A percentile compares a stretch with the other conserved stretches of the same genome.
These are phyloP conservation scores for Pseudopyricularia cyperi DNA, from an alignment of 2,329 filamentous ascomycete genomes.

Conservation along the genomic window DNA sequence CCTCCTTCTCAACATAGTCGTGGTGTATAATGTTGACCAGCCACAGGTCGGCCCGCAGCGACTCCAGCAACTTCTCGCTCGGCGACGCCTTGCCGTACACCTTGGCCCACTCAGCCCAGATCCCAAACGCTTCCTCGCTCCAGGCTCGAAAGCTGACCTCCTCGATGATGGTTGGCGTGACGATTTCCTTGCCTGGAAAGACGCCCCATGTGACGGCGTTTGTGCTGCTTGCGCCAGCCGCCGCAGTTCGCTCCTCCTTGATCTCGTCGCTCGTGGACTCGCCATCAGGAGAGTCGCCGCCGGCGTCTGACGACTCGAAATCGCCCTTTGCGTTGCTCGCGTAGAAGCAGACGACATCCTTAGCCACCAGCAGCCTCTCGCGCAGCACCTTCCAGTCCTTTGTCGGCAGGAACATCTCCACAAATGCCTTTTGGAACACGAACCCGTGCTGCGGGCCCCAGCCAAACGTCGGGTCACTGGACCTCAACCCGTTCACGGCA, in stretches of 20 bases:
- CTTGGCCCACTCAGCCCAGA: slow-evolving; percentile 87
- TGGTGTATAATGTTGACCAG: slow-evolving; percentile 86
- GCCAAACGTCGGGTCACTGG: slow-evolving; percentile 67
- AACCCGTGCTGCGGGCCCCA: slow-evolving; percentile 91
- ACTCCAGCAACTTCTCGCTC: slow-evolving; percentile 58
- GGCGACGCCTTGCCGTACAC: slow-evolving; percentile 67
- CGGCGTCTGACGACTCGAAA: slow-evolving; percentile 55
- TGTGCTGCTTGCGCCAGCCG: slow-evolving; percentile 38
- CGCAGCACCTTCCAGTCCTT: slow-evolving; percentile 59
- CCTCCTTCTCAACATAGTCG: slow-evolving; percentile 57
- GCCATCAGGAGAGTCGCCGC: neutral
- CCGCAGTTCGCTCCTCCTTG: slow-evolving; percentile 11
- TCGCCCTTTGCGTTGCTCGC: slow-evolving; percentile 69
- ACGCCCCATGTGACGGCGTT: slow-evolving; percentile 97
- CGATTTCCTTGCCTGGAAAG: slow-evolving; percentile 89
- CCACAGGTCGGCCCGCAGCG: slow-evolving; percentile 60
- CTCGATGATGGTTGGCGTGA: slow-evolving; percentile 93
- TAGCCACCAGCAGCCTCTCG: slow-evolving; percentile 43
- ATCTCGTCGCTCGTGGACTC: slow-evolving; percentile 15
- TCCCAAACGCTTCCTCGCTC: slow-evolving; percentile 90
- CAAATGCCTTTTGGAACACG: slow-evolving; percentile 96
- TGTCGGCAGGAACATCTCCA: slow-evolving; percentile 81
- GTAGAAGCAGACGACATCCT: slow-evolving; percentile 71
- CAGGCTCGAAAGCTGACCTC: slow-evolving; percentile 88
- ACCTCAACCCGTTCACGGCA: slow-evolving; percentile 74